Percentiles rank a stretch among this genome's conserved stretches.
phyloP scores from a whole-genome alignment of 148 eudicot species.

The Silene uniflora region DNA sequence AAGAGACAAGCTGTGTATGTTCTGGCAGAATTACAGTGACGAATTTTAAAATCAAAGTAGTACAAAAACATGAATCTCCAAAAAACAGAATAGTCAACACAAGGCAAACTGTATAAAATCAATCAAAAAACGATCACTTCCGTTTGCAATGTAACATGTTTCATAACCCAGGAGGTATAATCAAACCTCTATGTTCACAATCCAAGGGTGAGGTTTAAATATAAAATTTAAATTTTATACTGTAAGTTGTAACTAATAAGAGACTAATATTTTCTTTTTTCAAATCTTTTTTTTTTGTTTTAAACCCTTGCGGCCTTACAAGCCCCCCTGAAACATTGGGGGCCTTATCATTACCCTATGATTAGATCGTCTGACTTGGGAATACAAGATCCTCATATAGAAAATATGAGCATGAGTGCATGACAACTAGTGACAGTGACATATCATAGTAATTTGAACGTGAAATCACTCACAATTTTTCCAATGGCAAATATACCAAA shows the following conservation, averaged over 20 bases:
- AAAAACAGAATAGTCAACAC: background rate
- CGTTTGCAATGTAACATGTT: background rate
- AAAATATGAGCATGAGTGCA: background rate
- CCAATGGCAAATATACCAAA: conserved; percentile 96
- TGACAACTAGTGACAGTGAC: background rate
- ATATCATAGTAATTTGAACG: background rate
- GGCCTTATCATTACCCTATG: background rate
- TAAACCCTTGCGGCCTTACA: background rate
- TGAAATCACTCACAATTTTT: conserved; percentile 71
- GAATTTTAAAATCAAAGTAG: background rate
- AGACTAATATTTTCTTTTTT: background rate
- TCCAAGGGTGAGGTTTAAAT: too few species aligned
- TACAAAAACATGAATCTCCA: background rate
- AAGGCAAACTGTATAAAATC: background rate
- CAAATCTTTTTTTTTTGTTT: background rate
- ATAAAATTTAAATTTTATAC: too few species aligned
- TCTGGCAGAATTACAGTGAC: conserved; percentile 39
- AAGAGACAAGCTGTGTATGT: conserved; percentile 59
- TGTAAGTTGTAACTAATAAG: background rate
- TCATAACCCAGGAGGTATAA: background rate
- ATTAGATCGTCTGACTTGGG: background rate
- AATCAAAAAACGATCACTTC: background rate
- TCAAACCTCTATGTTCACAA: too few species aligned
- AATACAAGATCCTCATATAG: background rate
- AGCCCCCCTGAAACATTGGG: background rate